phyloP scores from a whole-genome alignment of 2,329 filamentous ascomycete species.

The Fusarium caatingaense region DNA sequence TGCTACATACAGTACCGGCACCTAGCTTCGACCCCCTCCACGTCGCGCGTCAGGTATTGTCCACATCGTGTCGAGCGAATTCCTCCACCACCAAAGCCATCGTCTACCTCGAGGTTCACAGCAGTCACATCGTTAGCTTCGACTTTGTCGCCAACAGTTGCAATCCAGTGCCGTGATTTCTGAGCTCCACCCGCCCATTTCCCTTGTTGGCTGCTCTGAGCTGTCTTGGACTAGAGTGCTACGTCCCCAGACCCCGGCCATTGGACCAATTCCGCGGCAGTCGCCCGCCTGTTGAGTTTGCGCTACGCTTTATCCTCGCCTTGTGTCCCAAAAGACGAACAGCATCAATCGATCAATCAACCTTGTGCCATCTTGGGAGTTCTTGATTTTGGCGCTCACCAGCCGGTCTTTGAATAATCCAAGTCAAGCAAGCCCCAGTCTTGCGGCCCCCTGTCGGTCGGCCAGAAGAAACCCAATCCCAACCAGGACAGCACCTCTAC shows the following conservation, averaged over 20 bases:
- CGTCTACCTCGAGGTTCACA: constrained; percentile 24
- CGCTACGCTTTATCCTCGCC: constrained; percentile 39
- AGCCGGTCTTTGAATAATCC: constrained; percentile 22
- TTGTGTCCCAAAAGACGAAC: constrained; percentile 28
- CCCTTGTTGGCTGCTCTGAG: constrained; percentile 20
- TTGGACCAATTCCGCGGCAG: constrained; percentile 45
- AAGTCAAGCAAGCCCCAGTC: constrained; percentile 30
- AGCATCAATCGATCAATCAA: constrained; percentile 34
- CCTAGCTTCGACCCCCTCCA: constrained; percentile 31
- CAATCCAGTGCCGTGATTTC: constrained; percentile 52
- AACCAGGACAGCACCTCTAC: constrained; percentile 31
- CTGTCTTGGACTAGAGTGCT: constrained; percentile 44
- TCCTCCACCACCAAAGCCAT: constrained; percentile 22
- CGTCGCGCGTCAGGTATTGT: constrained; percentile 38
- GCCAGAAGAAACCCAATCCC: constrained; percentile 36
- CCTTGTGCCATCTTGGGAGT: constrained; percentile 22
- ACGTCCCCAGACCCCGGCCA: constrained; percentile 46
- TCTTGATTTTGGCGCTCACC: constrained; percentile 31
- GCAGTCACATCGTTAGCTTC: constrained; percentile 42
- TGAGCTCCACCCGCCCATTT: constrained; percentile 40
- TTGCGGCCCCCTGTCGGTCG: constrained; percentile 29
- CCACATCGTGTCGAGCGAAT: constrained; percentile 38
- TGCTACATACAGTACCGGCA: constrained; percentile 38
- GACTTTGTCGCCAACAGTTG: constrained; percentile 43
- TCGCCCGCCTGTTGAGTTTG: constrained; percentile 44